Percentiles rank a stretch among this genome's conserved stretches.
Evolutionary conservation across 2,329 filamentous ascomycete species (phyloP).

Genomic region (Ambrosiella cleistominuta): DNA sequence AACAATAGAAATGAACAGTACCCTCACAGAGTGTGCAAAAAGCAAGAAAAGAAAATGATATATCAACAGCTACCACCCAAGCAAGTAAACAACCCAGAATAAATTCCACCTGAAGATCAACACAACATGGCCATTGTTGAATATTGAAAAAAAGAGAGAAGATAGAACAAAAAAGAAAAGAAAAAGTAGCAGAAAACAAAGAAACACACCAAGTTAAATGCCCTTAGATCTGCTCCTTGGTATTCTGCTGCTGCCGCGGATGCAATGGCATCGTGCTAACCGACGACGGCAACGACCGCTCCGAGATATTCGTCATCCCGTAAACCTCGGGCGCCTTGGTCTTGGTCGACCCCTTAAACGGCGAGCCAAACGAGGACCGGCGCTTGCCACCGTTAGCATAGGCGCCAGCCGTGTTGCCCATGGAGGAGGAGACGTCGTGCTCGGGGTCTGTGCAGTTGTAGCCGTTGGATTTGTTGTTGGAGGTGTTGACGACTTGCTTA

Average conservation of each 20-base stretch:
- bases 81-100: neutral
- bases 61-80: neutral
- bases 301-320: conserved; percentile 12
- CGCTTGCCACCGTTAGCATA: conserved; percentile 6
- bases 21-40: neutral
- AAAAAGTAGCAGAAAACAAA: neutral
- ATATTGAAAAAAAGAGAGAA: neutral
- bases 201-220: neutral
- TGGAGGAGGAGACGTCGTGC: neutral
- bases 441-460: conserved; percentile 12
- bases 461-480: conserved; percentile 3
- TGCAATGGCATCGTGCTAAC: conserved; percentile 12
- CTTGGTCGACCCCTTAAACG: conserved; percentile 4
- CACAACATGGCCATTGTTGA: neutral
- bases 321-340: conserved; percentile 11
- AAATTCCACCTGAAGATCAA: neutral
- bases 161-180: neutral
- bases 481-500: conserved; percentile 12
- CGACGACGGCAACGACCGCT: conserved; percentile 8
- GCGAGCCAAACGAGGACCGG: conserved; percentile 8
- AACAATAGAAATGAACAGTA: neutral
- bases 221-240: conserved; percentile 6
- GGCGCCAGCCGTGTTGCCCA: conserved; percentile 8
- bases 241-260: conserved; percentile 3
- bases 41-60: neutral